Base-by-base conservation (phyloP, 371 early-diverging fungal species). In the Haplosporangium sp. region DNA sequence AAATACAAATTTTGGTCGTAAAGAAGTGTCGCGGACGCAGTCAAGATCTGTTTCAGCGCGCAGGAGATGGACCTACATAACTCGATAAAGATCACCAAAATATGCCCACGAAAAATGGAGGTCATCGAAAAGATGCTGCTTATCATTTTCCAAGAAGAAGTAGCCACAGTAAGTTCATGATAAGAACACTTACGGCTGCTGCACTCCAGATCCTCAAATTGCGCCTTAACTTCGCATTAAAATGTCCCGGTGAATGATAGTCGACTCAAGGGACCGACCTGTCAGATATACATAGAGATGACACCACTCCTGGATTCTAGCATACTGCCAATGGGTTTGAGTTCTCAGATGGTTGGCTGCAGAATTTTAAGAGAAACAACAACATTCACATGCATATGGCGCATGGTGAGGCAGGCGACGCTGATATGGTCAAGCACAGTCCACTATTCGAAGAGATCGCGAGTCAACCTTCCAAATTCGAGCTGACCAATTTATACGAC, bases 31-130 rank as follows among this genome's bases (percentile, higher is more conserved):
- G 10, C 23, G 36, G 36, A 36, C 36, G 36, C 21, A 4, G 23
- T 8, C 10, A 21, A 54, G 7, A 54, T 29, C 23, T 36, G 11
- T 54, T 12, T 11, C 36, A 54, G 36, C 12, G 37, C 36, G 1
- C 36, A 21, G 55, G 36, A 55, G 23, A 8, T 36, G 1, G 12
- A 36, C 14, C 8, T 12, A 40, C 12, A 29, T 20, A 16, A 37
- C 60, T 48, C 50, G 4, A 10, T 48, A 48, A 38, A 47, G 18
- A 59, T 50, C 55, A 16, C 40, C 55, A 55, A 18, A 41, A 40
- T 55, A 55, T 55, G 40, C 41, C 55, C 55, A n/a, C 40, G 55
- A 41, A 55, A 55, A 41, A 40, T 55, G 41, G 55, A 55, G 38
- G 55, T 55, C 36, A 38, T 55, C 5, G 55, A 55, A n/a, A 40